These are phyloP conservation scores for Alternaria brassicicola DNA, from an alignment of 2,329 filamentous ascomycete species.

Conservation along the genomic window DNA sequence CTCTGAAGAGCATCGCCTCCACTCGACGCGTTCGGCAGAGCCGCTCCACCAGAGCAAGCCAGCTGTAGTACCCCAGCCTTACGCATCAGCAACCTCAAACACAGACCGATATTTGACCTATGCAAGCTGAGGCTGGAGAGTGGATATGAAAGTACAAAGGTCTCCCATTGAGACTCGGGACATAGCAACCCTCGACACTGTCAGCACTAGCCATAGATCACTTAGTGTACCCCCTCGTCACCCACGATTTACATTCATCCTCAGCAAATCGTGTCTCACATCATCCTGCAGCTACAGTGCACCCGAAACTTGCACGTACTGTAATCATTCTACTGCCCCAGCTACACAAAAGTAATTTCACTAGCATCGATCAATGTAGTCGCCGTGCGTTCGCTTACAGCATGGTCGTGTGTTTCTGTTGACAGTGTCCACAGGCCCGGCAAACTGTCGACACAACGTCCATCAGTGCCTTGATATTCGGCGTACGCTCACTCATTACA, in stretches of 20 bases:
- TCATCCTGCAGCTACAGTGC: neutral
- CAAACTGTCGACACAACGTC: neutral
- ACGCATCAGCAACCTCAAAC: neutral
- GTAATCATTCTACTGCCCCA: neutral
- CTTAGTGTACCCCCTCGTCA: neutral
- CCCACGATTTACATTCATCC: neutral
- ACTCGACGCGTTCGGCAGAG: neutral
- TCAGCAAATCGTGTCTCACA: neutral
- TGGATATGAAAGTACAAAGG: neutral
- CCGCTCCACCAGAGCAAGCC: neutral
- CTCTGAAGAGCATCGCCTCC: neutral
- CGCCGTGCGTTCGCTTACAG: neutral
- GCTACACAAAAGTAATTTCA: neutral
- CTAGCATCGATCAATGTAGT: neutral
- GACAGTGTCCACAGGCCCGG: neutral
- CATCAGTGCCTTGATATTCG: neutral
- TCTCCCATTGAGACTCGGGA: neutral
- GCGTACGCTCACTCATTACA: no score
- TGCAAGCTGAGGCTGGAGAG: neutral
- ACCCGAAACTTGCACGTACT: neutral
- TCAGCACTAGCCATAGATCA: neutral
- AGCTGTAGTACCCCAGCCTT: neutral
- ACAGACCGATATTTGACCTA: neutral
- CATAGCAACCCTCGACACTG: neutral
- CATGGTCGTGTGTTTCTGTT: neutral